Evolutionary conservation across 176 grass and related monocot genomes (phyloP).

Genomic region (Aegilops longissima): DNA sequence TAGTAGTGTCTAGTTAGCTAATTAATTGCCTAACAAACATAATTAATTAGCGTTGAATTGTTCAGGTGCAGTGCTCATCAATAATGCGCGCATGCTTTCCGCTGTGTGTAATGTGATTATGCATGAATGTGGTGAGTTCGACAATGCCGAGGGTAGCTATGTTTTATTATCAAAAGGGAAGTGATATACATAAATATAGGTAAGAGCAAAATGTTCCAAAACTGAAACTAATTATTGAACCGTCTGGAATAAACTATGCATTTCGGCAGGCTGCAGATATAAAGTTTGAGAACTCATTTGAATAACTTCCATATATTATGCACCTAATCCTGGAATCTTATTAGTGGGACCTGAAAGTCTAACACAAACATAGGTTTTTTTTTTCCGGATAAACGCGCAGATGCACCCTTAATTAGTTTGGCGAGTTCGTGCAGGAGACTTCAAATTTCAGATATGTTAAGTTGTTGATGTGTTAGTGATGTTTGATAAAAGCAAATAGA

Average conservation of each 20-base stretch:
- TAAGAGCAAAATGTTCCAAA: neutral
- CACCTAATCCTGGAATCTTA: neutral
- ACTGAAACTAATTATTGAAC: neutral
- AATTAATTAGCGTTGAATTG: slow-evolving; percentile 12
- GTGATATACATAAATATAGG: neutral
- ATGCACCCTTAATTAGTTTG: too few relatives aligned
- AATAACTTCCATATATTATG: neutral
- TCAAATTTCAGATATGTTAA: too few relatives aligned
- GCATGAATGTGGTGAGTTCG: slow-evolving; percentile 7
- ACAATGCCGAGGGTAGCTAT: neutral
- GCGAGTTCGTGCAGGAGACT: too few relatives aligned
- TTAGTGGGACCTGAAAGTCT: neutral
- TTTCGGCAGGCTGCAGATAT: neutral
- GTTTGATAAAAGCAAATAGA: too few relatives aligned
- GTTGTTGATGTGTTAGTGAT: too few relatives aligned
- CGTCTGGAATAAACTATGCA: neutral
- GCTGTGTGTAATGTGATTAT: neutral
- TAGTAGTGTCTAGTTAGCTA: slow-evolving; percentile 10
- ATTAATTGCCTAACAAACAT: slow-evolving; percentile 29
- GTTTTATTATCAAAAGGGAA: slow-evolving; percentile 2
- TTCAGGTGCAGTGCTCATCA: slow-evolving; percentile 34
- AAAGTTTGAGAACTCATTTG: neutral
- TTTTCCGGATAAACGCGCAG: neutral
- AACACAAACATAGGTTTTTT: neutral
- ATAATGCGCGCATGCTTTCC: slow-evolving; percentile 36